These are phyloP conservation scores for Arachnomyces sp. DNA, from an alignment of 2,329 filamentous ascomycete species.

Conservation along the genomic window DNA sequence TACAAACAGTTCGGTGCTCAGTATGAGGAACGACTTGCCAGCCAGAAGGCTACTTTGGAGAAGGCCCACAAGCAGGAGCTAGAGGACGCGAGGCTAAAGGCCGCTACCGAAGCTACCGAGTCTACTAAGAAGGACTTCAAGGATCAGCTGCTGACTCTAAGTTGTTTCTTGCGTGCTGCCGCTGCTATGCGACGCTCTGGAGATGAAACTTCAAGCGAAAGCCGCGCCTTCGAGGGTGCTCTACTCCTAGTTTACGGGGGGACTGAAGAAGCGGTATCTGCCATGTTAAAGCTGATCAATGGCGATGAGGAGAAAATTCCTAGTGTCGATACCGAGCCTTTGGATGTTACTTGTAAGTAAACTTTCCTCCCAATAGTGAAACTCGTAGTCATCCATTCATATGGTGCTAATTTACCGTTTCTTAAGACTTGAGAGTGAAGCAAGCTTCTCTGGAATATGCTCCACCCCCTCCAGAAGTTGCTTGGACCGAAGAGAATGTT, in stretches of 20 bases:
- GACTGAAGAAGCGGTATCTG: conserved; percentile 50
- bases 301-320: conserved; percentile 52
- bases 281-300: conserved; percentile 54
- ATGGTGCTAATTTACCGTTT: conserved; percentile 8
- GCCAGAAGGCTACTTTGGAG: conserved; percentile 50
- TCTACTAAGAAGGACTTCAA: conserved; percentile 43
- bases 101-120: conserved; percentile 42
- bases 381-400: not conserved
- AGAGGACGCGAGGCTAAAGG: conserved; percentile 44
- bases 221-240: conserved; percentile 57
- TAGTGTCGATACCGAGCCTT: conserved; percentile 47
- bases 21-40: conserved; percentile 48
- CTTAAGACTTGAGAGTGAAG: conserved; percentile 47
- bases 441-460: conserved; percentile 39
- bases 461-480: conserved; percentile 28
- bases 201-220: conserved; percentile 51
- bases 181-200: conserved; percentile 53
- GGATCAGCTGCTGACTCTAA: conserved; percentile 51
- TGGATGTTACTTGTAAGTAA: conserved; percentile 53
- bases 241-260: conserved; percentile 58
- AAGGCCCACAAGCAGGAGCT: conserved; percentile 50
- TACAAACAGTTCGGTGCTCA: conserved; percentile 55
- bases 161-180: conserved; percentile 56
- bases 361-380: not conserved
- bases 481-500: conserved; percentile 43